A percentile compares a stretch with the other conserved stretches of the same genome.
Evolutionary conservation across 345 rosid genomes (phyloP).

Genomic region (Eucalyptus polyanthemos): DNA sequence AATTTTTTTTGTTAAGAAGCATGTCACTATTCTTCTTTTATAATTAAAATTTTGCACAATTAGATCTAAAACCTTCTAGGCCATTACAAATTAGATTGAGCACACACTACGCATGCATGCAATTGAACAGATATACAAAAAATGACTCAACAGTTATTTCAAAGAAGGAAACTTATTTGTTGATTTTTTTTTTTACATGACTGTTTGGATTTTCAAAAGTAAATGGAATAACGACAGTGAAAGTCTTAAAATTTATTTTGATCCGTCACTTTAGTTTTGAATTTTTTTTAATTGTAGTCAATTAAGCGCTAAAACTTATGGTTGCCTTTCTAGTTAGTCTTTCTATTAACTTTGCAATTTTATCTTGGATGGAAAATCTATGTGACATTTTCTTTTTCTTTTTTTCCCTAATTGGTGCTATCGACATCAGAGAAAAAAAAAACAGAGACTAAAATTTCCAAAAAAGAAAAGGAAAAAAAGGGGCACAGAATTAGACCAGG

Average conservation of each 20-base stretch:
- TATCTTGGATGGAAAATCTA: neutral
- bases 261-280: neutral
- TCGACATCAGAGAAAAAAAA: neutral
- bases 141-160: neutral
- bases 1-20: neutral
- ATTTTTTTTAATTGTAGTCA: neutral
- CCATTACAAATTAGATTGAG: neutral
- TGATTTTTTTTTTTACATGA: neutral
- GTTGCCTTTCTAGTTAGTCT: neutral
- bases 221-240: neutral
- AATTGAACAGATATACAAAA: neutral
- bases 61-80: neutral
- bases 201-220: neutral
- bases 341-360: neutral
- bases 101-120: neutral
- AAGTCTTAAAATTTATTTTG: neutral
- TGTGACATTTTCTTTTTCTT: neutral
- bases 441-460: neutral
- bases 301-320: neutral
- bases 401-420: neutral
- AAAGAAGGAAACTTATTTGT: neutral
- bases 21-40: neutral
- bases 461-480: neutral
- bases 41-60: neutral
- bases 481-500: neutral